Conservation (phyloP, 2,329 filamentous ascomycete species). For the Leptographium procerum region DNA sequence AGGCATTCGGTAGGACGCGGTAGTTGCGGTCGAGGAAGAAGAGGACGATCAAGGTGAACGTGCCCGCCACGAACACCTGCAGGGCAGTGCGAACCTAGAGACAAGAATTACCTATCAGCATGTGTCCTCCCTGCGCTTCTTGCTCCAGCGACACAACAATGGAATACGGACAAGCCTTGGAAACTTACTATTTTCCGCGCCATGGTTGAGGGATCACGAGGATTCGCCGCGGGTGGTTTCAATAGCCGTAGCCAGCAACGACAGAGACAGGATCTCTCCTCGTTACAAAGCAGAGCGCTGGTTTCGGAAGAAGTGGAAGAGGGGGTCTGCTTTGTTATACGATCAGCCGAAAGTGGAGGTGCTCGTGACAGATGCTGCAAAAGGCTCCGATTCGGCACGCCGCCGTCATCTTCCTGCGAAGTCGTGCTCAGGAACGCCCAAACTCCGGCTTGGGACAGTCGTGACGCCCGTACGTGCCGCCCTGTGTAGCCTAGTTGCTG, state of each 20-base stretch:
- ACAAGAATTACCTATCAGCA: not conserved
- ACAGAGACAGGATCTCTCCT: not conserved
- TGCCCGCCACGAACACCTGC: slow-evolving; percentile 58
- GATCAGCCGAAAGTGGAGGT: not conserved
- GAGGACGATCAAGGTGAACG: slow-evolving; percentile 58
- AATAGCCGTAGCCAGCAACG: not conserved
- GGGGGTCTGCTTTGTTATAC: not conserved
- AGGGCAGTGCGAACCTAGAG: slow-evolving; percentile 53
- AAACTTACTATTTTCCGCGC: slow-evolving; percentile 20
- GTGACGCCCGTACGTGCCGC: not conserved
- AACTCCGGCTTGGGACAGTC: not conserved
- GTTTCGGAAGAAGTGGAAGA: not conserved
- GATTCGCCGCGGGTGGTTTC: not conserved
- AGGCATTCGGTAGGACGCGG: slow-evolving; percentile 69
- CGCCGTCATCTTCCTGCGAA: slow-evolving; percentile 1
- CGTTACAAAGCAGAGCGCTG: too few relatives aligned
- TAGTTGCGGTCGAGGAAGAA: slow-evolving; percentile 84
- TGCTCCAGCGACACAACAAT: not conserved
- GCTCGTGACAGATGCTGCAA: not conserved
- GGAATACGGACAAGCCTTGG: not conserved
- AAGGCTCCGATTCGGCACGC: not conserved
- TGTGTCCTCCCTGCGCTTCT: not conserved
- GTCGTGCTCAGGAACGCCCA: not conserved
- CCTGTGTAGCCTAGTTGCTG: not conserved
- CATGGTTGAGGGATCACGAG: slow-evolving; percentile 10